Evolutionary conservation across 2,329 filamentous ascomycete species (phyloP).

Genomic region (Ceratocystis alfenasii): DNA sequence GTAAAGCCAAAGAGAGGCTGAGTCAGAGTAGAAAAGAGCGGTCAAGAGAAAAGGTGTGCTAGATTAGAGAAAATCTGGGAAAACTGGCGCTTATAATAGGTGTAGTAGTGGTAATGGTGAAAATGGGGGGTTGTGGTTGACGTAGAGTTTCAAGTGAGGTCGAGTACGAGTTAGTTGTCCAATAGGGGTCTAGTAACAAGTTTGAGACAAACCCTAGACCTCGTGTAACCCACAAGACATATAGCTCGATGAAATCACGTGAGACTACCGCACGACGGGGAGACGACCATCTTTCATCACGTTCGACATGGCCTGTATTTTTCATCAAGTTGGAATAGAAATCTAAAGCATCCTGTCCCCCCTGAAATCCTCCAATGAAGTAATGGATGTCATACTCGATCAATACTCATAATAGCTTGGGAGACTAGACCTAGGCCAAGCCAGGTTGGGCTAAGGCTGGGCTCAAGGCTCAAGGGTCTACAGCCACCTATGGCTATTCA

Average conservation of each 20-base stretch:
- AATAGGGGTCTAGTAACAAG: neutral
- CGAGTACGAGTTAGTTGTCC: slow-evolving; percentile 1
- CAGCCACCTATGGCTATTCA: slow-evolving; percentile 25
- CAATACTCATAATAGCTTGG: neutral
- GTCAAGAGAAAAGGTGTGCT: neutral
- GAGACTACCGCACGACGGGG: neutral
- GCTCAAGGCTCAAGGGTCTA: neutral
- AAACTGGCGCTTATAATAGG: neutral
- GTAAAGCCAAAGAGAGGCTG: neutral
- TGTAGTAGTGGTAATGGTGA: neutral
- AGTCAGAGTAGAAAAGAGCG: neutral
- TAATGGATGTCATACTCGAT: neutral
- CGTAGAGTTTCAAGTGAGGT: neutral
- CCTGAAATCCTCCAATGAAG: neutral
- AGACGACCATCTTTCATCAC: neutral
- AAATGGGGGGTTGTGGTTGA: neutral
- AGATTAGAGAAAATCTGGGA: neutral
- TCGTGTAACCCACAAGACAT: neutral
- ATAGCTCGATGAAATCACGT: neutral
- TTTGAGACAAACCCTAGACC: neutral
- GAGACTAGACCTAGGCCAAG: neutral
- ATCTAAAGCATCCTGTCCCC: neutral
- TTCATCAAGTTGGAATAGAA: slow-evolving; percentile 5
- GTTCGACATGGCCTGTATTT: slow-evolving; percentile 1
- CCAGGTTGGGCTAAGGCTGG: neutral